Evolutionary conservation across 345 rosid species (phyloP), one percentile per base, ranked within the genome.

Genomic region (Noccaea caerulescens): DNA sequence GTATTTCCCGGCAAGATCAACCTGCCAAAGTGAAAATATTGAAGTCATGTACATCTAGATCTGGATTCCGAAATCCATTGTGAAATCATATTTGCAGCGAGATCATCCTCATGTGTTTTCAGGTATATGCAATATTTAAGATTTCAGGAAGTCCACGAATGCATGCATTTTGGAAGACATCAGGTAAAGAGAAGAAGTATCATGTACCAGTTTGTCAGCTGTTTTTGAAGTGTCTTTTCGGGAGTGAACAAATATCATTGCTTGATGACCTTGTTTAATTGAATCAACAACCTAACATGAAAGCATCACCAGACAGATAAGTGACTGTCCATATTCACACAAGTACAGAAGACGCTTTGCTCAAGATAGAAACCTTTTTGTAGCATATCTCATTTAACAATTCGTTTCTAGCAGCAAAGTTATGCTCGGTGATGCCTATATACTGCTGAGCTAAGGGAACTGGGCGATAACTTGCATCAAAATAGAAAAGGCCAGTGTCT

Each of bases 381-480:
- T 91, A 93, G 85, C 98, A 93, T 76, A 91, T 85, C 76, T 91
- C 98, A 82, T 89, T 87, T 81, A 88, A 72, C 80, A 93, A 81
- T 32, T 86, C 96, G 42, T 82, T 89, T 72, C 89, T 92, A 57
- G 92, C 91, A 41, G 81, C 82, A 83, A 84, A 93, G 82, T 93
- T 93, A 37, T 82, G 91, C 87, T 88, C 98, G 74, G 89, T 91
- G 37, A 93, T 89, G 71, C 98, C 98, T 77, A 93, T 93, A 78
- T 93, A 93, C 68, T 93, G 97, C 69, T 93, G 98, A 38, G 96
- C 97, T 70, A 93, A 89, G 76, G 98, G 97, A 77, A 93, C 96
- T 7, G 97, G 98, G 53, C 98, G 97, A 82, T 91, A 93, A 80
- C 97, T 93, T 64, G 98, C 85, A 83, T 93, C 98, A 77, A 93